Conservation (phyloP, 2,329 filamentous ascomycete species). For the Trichophyton mentagrophytes region DNA sequence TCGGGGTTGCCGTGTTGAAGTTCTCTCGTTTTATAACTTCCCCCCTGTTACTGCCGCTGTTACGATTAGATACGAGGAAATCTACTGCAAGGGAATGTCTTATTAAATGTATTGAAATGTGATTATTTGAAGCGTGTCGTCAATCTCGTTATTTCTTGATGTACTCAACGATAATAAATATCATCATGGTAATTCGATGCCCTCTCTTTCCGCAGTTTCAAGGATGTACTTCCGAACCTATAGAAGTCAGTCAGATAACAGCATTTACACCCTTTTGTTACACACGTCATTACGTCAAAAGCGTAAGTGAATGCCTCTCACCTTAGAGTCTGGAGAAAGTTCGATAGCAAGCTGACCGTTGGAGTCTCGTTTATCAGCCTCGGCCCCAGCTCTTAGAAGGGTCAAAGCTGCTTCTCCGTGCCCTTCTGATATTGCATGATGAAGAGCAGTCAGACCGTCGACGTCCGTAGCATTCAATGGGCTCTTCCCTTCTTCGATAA, state of each 20-base stretch:
- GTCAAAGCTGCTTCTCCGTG: slow-evolving; percentile 70
- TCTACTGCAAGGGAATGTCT: neutral
- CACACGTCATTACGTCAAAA: neutral
- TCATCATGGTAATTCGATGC: slow-evolving; percentile 49
- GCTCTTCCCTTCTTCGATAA: slow-evolving; percentile 61
- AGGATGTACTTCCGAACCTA: slow-evolving; percentile 66
- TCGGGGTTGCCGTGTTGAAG: neutral
- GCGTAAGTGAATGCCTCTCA: slow-evolving; percentile 28
- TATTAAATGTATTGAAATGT: neutral
- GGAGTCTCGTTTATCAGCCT: slow-evolving; percentile 60
- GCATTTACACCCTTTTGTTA: too few relatives aligned
- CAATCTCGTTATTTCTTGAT: neutral
- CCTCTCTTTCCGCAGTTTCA: slow-evolving; percentile 68
- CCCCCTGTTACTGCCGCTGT: neutral
- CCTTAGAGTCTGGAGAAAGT: slow-evolving; percentile 74
- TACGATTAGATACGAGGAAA: neutral
- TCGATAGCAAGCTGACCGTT: slow-evolving; percentile 64
- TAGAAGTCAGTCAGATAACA: neutral
- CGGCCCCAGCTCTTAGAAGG: slow-evolving; percentile 72
- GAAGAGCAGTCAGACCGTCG: slow-evolving; percentile 75
- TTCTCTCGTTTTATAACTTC: neutral
- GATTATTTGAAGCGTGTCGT: neutral
- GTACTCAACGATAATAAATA: neutral
- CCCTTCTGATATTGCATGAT: slow-evolving; percentile 54
- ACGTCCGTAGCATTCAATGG: slow-evolving; percentile 73